Percentiles rank a stretch among this genome's conserved stretches.
phyloP scores from a whole-genome alignment of 2,329 filamentous ascomycete genomes.

The Fusarium newnesense region DNA sequence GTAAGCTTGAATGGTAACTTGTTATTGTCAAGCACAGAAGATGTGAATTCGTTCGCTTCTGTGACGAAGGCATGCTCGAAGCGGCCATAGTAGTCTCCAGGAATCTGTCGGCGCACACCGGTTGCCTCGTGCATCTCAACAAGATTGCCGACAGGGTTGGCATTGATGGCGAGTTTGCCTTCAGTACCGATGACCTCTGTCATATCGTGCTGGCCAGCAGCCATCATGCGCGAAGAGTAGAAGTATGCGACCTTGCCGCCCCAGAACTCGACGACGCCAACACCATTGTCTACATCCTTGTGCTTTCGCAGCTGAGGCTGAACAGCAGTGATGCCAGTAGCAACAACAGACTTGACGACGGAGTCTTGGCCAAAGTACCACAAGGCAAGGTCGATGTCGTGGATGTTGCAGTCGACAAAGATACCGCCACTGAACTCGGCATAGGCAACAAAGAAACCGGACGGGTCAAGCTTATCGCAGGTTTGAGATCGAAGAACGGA shows the following conservation, averaged over 20 bases:
- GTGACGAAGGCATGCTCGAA: conserved; percentile 72
- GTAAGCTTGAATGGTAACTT: conserved; percentile 65
- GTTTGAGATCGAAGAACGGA: conserved; percentile 73
- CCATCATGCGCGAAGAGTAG: conserved; percentile 75
- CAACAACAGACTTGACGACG: conserved; percentile 46
- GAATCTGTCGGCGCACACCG: conserved; percentile 67
- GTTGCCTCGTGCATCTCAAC: conserved; percentile 64
- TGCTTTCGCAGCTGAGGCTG: conserved; percentile 48
- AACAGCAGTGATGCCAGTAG: conserved; percentile 47
- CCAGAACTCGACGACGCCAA: conserved; percentile 73
- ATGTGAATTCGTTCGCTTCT: conserved; percentile 73
- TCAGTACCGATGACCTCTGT: conserved; percentile 75
- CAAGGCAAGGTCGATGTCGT: conserved; percentile 65
- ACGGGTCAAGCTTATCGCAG: conserved; percentile 73
- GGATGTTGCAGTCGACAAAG: conserved; percentile 77
- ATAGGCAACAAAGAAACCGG: conserved; percentile 76
- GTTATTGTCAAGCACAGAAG: conserved; percentile 65
- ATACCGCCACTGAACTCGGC: conserved; percentile 73
- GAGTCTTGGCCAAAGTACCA: conserved; percentile 50
- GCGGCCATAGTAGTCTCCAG: conserved; percentile 69
- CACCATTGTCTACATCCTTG: conserved; percentile 48
- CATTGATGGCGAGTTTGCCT: conserved; percentile 71
- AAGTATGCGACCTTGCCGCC: conserved; percentile 73
- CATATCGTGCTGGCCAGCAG: conserved; percentile 73
- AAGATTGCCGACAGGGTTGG: conserved; percentile 64